Evolutionary conservation across 129 eudicot species (phyloP).

Genomic region (Lactuca saligna): DNA sequence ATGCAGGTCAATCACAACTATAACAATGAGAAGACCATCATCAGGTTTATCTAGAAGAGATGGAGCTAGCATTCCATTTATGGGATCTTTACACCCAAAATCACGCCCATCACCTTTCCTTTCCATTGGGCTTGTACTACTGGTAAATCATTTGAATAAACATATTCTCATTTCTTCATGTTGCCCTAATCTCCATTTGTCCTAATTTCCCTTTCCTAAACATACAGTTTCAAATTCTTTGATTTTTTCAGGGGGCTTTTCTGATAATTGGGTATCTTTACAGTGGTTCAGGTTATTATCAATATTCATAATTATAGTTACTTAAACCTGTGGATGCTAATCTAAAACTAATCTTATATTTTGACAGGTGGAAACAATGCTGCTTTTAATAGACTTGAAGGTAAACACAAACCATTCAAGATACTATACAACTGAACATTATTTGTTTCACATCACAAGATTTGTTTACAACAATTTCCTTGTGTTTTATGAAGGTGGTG

Average conservation of each 20-base stretch:
- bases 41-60: slow-evolving; percentile 62
- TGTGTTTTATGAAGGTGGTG: slow-evolving; percentile 46
- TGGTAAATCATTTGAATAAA: slow-evolving; percentile 42
- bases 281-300: slow-evolving; percentile 69
- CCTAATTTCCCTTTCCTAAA: slow-evolving; percentile 8
- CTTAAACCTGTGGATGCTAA: neutral
- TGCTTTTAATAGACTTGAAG: slow-evolving; percentile 62
- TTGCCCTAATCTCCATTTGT: slow-evolving; percentile 10
- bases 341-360: neutral
- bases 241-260: slow-evolving; percentile 69
- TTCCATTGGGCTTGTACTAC: slow-evolving; percentile 57
- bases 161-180: neutral
- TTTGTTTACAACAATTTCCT: neutral
- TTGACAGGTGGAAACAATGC: slow-evolving; percentile 64
- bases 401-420: slow-evolving; percentile 41
- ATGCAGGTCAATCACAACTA: slow-evolving; percentile 27
- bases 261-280: slow-evolving; percentile 76
- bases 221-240: neutral
- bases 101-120: slow-evolving; percentile 69
- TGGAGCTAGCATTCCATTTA: slow-evolving; percentile 54
- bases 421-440: neutral
- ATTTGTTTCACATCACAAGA: neutral
- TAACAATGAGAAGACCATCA: slow-evolving; percentile 73
- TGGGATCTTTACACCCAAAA: slow-evolving; percentile 62
- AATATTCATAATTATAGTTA: neutral